Base-by-base conservation (phyloP, 441 rosid species). In the Jatropha multifida region DNA sequence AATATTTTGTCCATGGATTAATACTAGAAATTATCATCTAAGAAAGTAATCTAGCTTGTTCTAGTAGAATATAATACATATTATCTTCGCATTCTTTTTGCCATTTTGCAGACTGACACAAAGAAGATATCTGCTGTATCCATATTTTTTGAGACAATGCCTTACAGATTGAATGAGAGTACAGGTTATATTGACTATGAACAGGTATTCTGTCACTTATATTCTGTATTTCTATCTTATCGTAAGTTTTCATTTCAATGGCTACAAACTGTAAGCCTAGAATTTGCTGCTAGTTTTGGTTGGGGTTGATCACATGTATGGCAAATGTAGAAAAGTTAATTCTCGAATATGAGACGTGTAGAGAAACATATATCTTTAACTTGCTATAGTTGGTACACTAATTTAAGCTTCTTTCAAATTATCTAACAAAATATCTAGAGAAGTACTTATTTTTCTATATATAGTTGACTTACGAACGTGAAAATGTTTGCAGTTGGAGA, bases 91-190 rank as follows among this genome's bases (percentile, higher is more conserved):
- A 26, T 37, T 72, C 27, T 68, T 65, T 11, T 68, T 72, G 61
- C 64, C 56, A 42, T 49, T 80, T 32, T 74, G 81, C 90, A 94
- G 98, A 94, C 97, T 74, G 98, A 94, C 82, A 91, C 97, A 0
- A 94, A 94, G 87, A 94, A 94, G 83, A 94, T 94, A 83, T 94
- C 98, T 74, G 98, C 98, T 49, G 98, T 94, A 17, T 94, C 98
- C 76, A 90, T 92, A 74, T 92, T 92, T 81, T 94, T 94, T 76
- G 96, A 94, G 90, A 94, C 97, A 71, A 89, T 94, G 98, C 97
- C 98, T 14, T 92, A 94, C 76, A 89, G 98, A 88, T 85, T 94
- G 81, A 75, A 94, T 66, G 98, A 94, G 86, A 89, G 68, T 81
- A 91, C 98, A 5, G 97, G 97, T 52, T 94, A 88, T 80, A 91